phyloP scores from a whole-genome alignment of 2,329 filamentous ascomycete species.

The Magnaporthales sp. region DNA sequence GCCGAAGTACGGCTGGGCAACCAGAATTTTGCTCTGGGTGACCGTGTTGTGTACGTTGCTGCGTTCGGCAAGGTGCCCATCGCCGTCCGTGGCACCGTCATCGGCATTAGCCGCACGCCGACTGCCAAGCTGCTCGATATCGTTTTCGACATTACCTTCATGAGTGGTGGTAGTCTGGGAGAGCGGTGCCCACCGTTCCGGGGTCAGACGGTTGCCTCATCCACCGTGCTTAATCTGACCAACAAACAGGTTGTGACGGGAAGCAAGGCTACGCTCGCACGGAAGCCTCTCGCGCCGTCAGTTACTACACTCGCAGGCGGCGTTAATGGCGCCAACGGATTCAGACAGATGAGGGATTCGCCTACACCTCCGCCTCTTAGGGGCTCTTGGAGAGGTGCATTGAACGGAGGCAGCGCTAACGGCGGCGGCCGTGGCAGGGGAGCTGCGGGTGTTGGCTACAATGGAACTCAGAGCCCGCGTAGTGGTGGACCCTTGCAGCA shows the following conservation, averaged over 20 bases:
- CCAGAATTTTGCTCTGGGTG: constrained; percentile 76
- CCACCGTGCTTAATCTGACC: constrained; percentile 82
- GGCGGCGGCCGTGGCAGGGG: constrained; percentile 28
- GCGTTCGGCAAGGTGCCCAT: constrained; percentile 93
- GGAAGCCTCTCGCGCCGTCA: constrained; percentile 33
- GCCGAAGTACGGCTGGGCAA: constrained; percentile 87
- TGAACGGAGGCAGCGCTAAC: constrained; percentile 34
- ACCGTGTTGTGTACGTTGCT: constrained; percentile 87
- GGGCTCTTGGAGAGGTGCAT: constrained; percentile 48
- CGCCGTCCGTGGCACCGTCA: constrained; percentile 83
- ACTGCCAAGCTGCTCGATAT: constrained; percentile 79
- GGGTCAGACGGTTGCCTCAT: constrained; percentile 80
- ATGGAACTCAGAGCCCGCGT: constrained; percentile 13
- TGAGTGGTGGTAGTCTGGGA: constrained; percentile 89
- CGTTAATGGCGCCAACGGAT: constrained; percentile 47
- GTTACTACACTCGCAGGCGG: constrained; percentile 40
- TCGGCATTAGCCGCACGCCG: constrained; percentile 83
- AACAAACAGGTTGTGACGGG: constrained; percentile 71
- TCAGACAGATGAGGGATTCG: constrained; percentile 51
- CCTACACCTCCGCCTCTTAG: constrained; percentile 44
- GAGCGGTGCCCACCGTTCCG: constrained; percentile 89
- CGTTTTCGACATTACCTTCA: constrained; percentile 90
- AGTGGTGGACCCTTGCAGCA: constrained; percentile 32
- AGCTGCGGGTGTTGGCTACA: constrained; percentile 14
- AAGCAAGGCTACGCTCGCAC: constrained; percentile 48